Conservation (phyloP, 345 rosid genomes). For the Microthlaspi erraticum region DNA sequence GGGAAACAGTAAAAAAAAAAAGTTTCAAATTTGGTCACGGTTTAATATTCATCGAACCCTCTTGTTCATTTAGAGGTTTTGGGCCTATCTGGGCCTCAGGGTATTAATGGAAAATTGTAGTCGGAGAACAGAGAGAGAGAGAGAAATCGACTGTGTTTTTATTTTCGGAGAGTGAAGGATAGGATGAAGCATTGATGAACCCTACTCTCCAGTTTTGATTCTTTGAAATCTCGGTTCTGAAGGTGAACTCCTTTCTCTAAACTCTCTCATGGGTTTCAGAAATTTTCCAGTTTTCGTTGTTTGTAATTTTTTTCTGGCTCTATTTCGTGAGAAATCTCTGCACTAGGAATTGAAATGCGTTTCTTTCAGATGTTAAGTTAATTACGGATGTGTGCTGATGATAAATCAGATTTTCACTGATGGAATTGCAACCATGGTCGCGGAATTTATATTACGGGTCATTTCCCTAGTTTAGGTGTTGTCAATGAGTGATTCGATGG, state of each 20-base stretch:
- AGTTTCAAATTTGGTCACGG: slow-evolving; percentile 40
- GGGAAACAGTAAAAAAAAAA: slow-evolving; percentile 11
- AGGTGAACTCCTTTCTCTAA: slow-evolving; percentile 16
- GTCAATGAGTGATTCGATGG: too few species aligned
- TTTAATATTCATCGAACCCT: slow-evolving; percentile 28
- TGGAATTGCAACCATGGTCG: too few species aligned
- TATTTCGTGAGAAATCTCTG: background rate
- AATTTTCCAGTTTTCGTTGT: background rate
- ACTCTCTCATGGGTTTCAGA: background rate
- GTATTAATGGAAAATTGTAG: slow-evolving; percentile 1
- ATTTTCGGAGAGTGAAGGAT: slow-evolving; percentile 32
- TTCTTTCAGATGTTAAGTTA: background rate
- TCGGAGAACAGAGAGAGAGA: background rate
- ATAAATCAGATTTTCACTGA: too few species aligned
- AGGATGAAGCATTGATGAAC: slow-evolving; percentile 34
- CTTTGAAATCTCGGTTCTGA: background rate
- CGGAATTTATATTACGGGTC: too few species aligned
- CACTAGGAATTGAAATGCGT: background rate
- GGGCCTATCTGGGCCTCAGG: slow-evolving; percentile 40
- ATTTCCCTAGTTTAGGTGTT: too few species aligned
- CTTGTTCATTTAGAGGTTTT: background rate
- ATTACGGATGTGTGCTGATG: too few species aligned
- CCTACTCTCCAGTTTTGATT: slow-evolving; percentile 24
- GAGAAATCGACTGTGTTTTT: background rate
- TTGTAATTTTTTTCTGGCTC: slow-evolving; percentile 24